Evolutionary conservation across 2,329 filamentous ascomycete species (phyloP), one percentile per base, ranked within the genome.

Genomic region (Xylariaceae sp.): DNA sequence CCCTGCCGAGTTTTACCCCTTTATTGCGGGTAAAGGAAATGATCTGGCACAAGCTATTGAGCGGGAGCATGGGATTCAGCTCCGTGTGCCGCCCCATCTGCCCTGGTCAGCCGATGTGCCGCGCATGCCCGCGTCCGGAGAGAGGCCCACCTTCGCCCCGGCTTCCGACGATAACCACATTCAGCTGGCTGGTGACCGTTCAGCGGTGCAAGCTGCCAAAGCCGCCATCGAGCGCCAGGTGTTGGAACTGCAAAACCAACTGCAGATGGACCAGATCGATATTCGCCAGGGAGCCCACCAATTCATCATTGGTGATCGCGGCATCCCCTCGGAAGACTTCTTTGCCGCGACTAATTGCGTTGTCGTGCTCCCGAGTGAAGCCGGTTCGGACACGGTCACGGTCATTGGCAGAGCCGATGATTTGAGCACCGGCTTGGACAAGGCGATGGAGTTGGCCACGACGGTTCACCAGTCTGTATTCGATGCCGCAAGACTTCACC

Each of bases 1-100:
- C 54, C 92, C 94, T 7, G 83, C 90, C 22, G 91, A 96, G 68
- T 95, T 94, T 71, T 99, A 94, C 73, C 93, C 93, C 47, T 99
- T 99, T 76, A 87, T 99, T 69, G 87, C 90, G 19, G 91, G 91
- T 45, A 83, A 87, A 10, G 82, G 88, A 68, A 89, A 91, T 67
- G 76, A 81, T 43, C 75, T 83, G 46, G 73, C 90, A 50, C 78
- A 82, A 58, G 80, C 81, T 36, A 77, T 96, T 47, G 88, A 93
- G 70, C 75, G 84, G 54, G 82, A 82, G 56, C 87, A 87, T 56
- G 89, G 90, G 56, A 78, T 96, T 34, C 87, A 89, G 67, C 80
- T 99, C 57, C 83, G 89, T 51, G 86, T 99, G 43, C 94, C 94
- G 41, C 80, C 88, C 47, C 89, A 95, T 70, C 83, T 90, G 68